These are phyloP conservation scores for Miscanthus lutarioriparius DNA, from an alignment of 176 grass and related monocot species.

Conservation along the genomic window DNA sequence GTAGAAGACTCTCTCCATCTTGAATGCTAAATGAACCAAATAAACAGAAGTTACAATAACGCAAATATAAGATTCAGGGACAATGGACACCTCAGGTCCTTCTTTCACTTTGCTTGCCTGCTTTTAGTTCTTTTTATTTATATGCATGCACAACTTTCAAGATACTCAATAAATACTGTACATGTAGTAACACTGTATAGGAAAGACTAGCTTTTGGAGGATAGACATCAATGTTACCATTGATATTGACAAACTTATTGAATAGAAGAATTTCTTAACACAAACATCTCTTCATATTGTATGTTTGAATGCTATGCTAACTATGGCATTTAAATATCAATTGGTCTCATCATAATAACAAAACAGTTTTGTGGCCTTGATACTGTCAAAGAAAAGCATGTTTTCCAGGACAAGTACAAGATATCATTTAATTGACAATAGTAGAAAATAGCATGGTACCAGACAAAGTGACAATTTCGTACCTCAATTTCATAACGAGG, in stretches of 20 bases:
- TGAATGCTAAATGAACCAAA: neutral
- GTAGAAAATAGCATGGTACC: neutral
- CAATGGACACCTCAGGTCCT: neutral
- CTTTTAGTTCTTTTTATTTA: constrained; percentile 7
- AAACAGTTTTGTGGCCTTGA: neutral
- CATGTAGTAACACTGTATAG: neutral
- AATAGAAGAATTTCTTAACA: neutral
- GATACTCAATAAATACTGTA: neutral
- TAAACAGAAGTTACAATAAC: constrained; percentile 19
- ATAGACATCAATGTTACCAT: constrained; percentile 6
- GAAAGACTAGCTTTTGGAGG: neutral
- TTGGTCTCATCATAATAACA: neutral
- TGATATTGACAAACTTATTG: constrained; percentile 1
- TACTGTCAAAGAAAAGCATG: neutral
- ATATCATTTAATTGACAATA: neutral
- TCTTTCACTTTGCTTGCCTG: neutral
- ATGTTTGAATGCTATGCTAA: neutral
- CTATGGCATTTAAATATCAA: neutral
- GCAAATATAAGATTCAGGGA: neutral
- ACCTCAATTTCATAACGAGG: constrained; percentile 43
- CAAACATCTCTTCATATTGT: neutral
- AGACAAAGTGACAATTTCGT: neutral
- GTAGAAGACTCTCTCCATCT: constrained; percentile 58
- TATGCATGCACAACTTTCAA: neutral
- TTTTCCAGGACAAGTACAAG: neutral